phyloP scores from a whole-genome alignment of 169 alveolate genomes.

The Theileria orientalis region DNA sequence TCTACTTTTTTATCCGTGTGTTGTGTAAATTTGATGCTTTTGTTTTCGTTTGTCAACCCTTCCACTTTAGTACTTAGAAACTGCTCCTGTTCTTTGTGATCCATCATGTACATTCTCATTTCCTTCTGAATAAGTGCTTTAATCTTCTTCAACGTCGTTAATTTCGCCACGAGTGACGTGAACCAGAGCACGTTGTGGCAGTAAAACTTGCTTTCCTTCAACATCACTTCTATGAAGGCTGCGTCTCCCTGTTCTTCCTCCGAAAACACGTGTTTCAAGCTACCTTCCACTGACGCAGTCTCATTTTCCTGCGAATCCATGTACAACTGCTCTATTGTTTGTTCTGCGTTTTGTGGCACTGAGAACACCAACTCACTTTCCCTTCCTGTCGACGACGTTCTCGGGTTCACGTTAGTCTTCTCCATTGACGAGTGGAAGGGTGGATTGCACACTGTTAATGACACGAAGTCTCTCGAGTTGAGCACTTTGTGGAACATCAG shows the following conservation, averaged over 20 bases:
- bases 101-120: constrained; percentile 64
- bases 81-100: constrained; percentile 49
- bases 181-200: constrained; percentile 73
- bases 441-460: constrained; percentile 62
- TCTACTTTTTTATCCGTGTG: neutral
- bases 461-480: constrained; percentile 36
- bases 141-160: constrained; percentile 67
- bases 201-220: constrained; percentile 65
- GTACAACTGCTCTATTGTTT: neutral
- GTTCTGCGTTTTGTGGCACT: neutral
- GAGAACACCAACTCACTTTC: constrained; percentile 39
- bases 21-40: constrained; percentile 17
- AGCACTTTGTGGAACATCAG: constrained; percentile 43
- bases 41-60: constrained; percentile 12
- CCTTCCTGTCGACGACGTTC: constrained; percentile 32
- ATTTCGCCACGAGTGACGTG: constrained; percentile 69
- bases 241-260: constrained; percentile 68
- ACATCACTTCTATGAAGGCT: constrained; percentile 70
- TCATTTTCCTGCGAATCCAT: neutral
- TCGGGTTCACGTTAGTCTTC: constrained; percentile 42
- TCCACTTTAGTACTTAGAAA: constrained; percentile 48
- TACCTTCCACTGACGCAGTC: constrained; percentile 24
- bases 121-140: constrained; percentile 65
- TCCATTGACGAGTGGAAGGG: constrained; percentile 52
- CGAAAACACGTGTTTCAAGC: constrained; percentile 35